These are phyloP conservation scores for Saturnispora quitensis DNA, from an alignment of 805 yeast genomes.

Conservation along the genomic window DNA sequence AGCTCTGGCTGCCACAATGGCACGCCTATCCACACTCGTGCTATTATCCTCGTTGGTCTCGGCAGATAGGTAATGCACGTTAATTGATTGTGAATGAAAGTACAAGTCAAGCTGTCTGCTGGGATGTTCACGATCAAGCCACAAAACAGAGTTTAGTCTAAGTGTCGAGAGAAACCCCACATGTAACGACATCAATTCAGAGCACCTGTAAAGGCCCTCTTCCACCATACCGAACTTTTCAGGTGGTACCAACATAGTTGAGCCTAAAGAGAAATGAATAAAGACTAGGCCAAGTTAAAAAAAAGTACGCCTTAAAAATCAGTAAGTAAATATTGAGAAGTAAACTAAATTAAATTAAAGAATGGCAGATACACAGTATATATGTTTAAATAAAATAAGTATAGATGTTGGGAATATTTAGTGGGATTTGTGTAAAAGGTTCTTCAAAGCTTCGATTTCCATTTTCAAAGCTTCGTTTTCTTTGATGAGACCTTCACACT, in stretches of 20 bases:
- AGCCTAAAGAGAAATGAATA: background rate
- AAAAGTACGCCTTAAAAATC: background rate
- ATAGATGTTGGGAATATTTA: background rate
- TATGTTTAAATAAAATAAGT: background rate
- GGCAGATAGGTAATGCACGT: slow-evolving; percentile 34
- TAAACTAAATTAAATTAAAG: background rate
- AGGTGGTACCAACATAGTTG: slow-evolving; percentile 80
- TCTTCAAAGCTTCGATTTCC: slow-evolving; percentile 48
- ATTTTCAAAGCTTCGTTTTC: slow-evolving; percentile 51
- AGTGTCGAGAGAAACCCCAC: slow-evolving; percentile 72
- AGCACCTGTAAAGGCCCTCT: slow-evolving; percentile 75
- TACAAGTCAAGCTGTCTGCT: slow-evolving; percentile 60
- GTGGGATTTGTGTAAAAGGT: slow-evolving; percentile 29
- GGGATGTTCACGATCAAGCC: slow-evolving; percentile 81
- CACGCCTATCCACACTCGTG: slow-evolving; percentile 25
- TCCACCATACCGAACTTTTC: slow-evolving; percentile 89
- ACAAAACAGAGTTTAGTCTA: slow-evolving; percentile 54
- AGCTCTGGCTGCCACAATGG: slow-evolving; percentile 52
- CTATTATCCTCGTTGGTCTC: slow-evolving; percentile 20
- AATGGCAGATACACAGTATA: background rate
- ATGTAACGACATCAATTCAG: slow-evolving; percentile 67
- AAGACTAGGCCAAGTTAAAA: background rate
- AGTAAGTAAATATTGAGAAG: background rate
- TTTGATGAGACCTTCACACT: slow-evolving; percentile 54
- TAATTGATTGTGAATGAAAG: slow-evolving; percentile 47